Evolutionary conservation across 768 basidiomycete genomes (phyloP), one percentile per base, ranked within the genome.

Genomic region (Gymnopilus dilepis): DNA sequence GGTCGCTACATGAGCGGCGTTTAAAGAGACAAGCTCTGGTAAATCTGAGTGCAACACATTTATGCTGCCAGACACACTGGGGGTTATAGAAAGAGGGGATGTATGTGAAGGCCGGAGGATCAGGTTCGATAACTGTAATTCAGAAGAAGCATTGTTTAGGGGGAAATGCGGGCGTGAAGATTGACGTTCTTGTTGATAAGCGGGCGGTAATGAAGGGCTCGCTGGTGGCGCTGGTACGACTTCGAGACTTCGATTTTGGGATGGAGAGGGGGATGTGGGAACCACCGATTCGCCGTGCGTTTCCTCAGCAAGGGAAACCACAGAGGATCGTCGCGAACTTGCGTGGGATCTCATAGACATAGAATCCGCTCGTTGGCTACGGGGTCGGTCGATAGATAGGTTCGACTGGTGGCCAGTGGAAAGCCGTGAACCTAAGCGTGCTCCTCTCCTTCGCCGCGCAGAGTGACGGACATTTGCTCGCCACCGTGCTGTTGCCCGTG

Each of bases 401-500:
- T 67, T 69, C 24, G 79, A 80, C 42, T 65, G 66, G 33, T 63
- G 63, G 11, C 68, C 69, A 24, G 67, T 72, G 55, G 72, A 74
- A 11, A 64, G 58, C 34, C 71, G 59, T 55, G 67, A 61, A 40
- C 58, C 67, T n/a, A 64, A 59, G 13, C 80, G 79, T 60, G 76
- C 80, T 33, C 82, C 80, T 60, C 83, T 75, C 58, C 91, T 80
- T 51, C 86, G 84, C 37, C 89, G 83, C 7, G 85, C 84, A n/a
- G 84, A 76, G 59, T 84, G 79, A 26, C 85, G 84, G 9, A 84
- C 81, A 55, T 87, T 86, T 2, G 83, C 84, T 64, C 80, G 86
- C 91, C 91, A 93, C 43, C 88, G 82, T 7, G 85, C 86, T 1
- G 84, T 86, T 2, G 90, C 89, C 61, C 76, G 80, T 0, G 82